phyloP scores from a whole-genome alignment of 768 basidiomycete species.

The Lactarius evosmus region DNA sequence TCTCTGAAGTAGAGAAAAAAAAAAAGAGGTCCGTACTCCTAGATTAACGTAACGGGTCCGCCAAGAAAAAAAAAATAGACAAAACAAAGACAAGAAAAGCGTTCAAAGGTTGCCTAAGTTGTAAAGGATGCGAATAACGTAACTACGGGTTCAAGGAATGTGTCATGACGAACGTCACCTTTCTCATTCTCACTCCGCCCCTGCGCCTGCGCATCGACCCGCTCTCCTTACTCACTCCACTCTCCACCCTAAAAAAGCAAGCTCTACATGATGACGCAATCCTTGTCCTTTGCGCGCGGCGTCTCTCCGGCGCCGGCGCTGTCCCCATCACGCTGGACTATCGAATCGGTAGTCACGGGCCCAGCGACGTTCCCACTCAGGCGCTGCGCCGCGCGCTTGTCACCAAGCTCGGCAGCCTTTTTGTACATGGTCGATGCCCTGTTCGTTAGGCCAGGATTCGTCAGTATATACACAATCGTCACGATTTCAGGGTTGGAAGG shows the following conservation, averaged over 20 bases:
- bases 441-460: constrained; percentile 1
- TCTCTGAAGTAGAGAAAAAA: no score
- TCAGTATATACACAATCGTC: neutral
- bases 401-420: constrained; percentile 85
- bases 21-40: neutral
- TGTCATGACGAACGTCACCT: neutral
- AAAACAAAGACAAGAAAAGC: neutral
- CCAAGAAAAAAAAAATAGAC: neutral
- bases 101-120: neutral
- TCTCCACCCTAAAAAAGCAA: neutral
- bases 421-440: constrained; percentile 84
- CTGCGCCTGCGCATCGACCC: neutral
- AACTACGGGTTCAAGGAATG: constrained; percentile 1
- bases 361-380: constrained; percentile 59
- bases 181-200: neutral
- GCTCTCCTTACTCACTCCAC: neutral
- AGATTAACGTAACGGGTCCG: constrained; percentile 1
- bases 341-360: constrained; percentile 53
- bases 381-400: constrained; percentile 88
- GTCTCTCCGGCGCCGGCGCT: constrained; percentile 40
- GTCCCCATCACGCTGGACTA: constrained; percentile 51
- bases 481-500: neutral
- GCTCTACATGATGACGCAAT: constrained; percentile 80
- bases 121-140: constrained; percentile 3
- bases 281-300: constrained; percentile 67